Evolutionary conservation across 257 asterid genomes (phyloP), one percentile per base, ranked within the genome.

Genomic region (Ajuga chamaepitys): DNA sequence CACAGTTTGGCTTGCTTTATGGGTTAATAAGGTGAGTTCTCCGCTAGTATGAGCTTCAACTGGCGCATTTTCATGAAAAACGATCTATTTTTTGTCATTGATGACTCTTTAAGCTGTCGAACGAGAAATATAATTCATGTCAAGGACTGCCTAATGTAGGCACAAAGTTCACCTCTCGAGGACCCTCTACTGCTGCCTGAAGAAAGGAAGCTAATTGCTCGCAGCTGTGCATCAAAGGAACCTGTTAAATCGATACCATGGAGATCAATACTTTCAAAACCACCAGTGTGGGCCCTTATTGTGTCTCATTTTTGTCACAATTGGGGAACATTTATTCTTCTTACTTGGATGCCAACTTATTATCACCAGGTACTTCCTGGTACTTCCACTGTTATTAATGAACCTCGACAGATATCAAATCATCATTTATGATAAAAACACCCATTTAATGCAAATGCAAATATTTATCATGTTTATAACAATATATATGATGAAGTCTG

Each of bases 331-430:
- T 91, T 91, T 68, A 90, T 90, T 81, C 81, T 90, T 66, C 94
- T 90, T 69, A 90, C 97, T 12, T 90, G 96, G 97, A 90, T 90
- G 97, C 97, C 97, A 12, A 90, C 97, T 0, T 90, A 90, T 70
- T 90, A 90, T 78, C 92, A 88, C 83, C 96, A 90, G 97, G 95
- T 90, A 70, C 51, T 53, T 3, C 3, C 37, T 30, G 48, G 34
- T 56, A 56, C 46, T 20, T 55, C 51, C 21, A 9, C 11, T 40
- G 26, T 28, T 45, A 7, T 22, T 9, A 16, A 44, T 13, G 9
- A 58, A 7, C 26, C 25, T 4, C 9, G 18, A 7, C 8, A 22
- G 25, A 46, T 18, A 0, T 30, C 37, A 4, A 30, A 30, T 1
- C 7, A 30, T n/a, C n/a, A n/a, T n/a, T n/a, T n/a, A n/a, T n/a